Evolutionary conservation across 1,284 basidiomycete genomes (phyloP).

Genomic region (Moesziomyces aphidis): DNA sequence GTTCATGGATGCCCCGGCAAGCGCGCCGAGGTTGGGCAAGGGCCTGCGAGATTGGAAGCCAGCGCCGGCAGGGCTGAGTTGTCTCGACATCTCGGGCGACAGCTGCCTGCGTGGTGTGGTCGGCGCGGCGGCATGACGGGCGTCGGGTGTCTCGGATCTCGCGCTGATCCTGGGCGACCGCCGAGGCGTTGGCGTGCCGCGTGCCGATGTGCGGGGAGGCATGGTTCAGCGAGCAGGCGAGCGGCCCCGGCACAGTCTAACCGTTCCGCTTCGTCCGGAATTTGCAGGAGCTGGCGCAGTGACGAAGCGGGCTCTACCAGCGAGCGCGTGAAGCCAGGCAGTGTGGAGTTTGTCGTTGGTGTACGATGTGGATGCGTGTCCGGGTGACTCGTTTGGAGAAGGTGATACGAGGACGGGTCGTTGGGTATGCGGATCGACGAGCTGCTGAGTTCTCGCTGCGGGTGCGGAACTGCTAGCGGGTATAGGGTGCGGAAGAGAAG

Average conservation of each 20-base stretch:
- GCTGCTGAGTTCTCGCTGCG: not conserved
- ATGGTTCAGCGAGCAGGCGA: conserved; percentile 1
- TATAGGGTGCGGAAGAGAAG: not conserved
- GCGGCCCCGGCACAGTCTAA: too few relatives aligned
- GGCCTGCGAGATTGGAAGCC: conserved; percentile 8
- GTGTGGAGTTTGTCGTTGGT: too few relatives aligned
- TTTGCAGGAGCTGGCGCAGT: not conserved
- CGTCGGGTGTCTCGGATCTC: conserved; percentile 23
- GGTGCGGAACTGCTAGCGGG: not conserved
- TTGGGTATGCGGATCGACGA: not conserved
- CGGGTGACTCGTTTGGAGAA: too few relatives aligned
- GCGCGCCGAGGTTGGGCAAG: conserved; percentile 1
- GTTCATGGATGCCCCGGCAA: conserved; percentile 13
- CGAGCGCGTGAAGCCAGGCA: not conserved
- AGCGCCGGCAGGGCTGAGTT: conserved; percentile 24
- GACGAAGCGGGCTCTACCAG: not conserved
- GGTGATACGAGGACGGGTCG: not conserved
- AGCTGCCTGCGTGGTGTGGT: conserved; percentile 14
- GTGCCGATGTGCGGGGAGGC: conserved; percentile 10
- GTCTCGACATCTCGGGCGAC: conserved; percentile 31
- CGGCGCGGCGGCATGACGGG: not conserved
- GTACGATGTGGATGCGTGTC: not conserved
- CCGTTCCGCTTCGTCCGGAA: not conserved
- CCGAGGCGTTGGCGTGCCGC: conserved; percentile 11
- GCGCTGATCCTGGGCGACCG: conserved; percentile 27